Percentiles rank a stretch among this genome's conserved stretches.
These are phyloP conservation scores for Oryza glaberrima DNA, from an alignment of 176 grass and related monocot genomes.

Conservation along the genomic window DNA sequence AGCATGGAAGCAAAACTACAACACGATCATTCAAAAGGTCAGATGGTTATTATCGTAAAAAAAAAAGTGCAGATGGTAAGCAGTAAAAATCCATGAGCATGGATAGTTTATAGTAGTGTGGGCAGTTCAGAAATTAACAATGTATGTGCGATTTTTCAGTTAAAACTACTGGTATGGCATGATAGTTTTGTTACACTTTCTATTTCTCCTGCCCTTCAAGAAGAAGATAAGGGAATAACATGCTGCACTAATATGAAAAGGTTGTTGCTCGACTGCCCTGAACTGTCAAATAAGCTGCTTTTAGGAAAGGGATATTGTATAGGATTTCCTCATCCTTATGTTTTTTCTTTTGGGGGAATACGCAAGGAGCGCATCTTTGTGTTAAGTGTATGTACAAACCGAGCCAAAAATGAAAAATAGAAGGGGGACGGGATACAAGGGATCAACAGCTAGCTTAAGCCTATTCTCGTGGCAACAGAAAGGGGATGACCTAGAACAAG, in stretches of 20 bases:
- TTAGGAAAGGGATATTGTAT: neutral
- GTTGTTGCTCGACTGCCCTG: neutral
- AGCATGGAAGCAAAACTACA: neutral
- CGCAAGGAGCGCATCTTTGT: no score
- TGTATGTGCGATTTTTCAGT: neutral
- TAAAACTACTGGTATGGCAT: neutral
- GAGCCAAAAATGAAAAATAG: no score
- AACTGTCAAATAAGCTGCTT: neutral
- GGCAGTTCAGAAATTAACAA: neutral
- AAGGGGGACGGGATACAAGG: no score
- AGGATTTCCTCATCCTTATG: neutral
- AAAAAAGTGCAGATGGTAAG: neutral
- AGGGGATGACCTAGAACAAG: no score
- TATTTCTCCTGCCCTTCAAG: neutral
- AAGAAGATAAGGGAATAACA: neutral
- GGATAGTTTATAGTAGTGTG: neutral
- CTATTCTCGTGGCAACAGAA: no score
- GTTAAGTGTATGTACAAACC: no score
- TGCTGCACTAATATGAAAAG: neutral
- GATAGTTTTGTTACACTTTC: neutral
- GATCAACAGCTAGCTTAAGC: no score
- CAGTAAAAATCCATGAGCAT: neutral
- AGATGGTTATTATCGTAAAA: no score
- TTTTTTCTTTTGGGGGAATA: neutral
- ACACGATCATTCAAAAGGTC: neutral